Base-by-base conservation (phyloP, 2,329 filamentous ascomycete species). In the Pseudogymnoascus sp. region DNA sequence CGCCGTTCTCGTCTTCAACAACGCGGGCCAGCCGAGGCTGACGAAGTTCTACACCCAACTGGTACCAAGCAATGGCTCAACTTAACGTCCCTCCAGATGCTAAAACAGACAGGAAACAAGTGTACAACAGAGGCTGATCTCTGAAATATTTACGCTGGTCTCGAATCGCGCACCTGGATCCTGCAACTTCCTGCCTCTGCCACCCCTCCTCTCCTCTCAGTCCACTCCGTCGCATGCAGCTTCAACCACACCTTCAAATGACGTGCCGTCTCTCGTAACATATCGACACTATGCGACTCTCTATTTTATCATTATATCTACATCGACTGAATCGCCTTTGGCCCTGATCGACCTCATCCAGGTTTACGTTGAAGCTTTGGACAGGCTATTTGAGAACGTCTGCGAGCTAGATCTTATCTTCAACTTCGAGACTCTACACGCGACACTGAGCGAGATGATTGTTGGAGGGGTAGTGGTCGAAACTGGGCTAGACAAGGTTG, bases 21-120 rank as follows among this genome's bases (percentile, higher is more conserved):
- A 96, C 79, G 91, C 93, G 70, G 94, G 94, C 66, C 93, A 99
- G 76, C 93, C 94, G 37, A 88, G 94, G 61, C 83, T 99, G 74
- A 97, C 93, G 69, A 97, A 97, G 72, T 99, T 99, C 81, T 99
- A 99, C 75, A 97, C 93, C 1, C 93, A 97, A 74, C 85, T 99
- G 67, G 93, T 96, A 76, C 64, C 77, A 70, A 60, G 59, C 47
- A 39, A 58, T 31, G 40, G 40, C 26, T 17, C 29, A 59, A 41
- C 31, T 26, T 21, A 15, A 33, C 15, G 17, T 10, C 11, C 29
- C 2, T 54, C 35, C 61, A 69, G 50, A 61, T 60, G 9, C 60
- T 59, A 29, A 61, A 15, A 39, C 40, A 8, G 24, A 29, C 70
- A 97, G 94, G 94, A 99, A 77, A 97, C 94, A 21, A 90, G 89